phyloP scores from a whole-genome alignment of 371 early-diverging fungal genomes.

The Dichotomocladium elegans region DNA sequence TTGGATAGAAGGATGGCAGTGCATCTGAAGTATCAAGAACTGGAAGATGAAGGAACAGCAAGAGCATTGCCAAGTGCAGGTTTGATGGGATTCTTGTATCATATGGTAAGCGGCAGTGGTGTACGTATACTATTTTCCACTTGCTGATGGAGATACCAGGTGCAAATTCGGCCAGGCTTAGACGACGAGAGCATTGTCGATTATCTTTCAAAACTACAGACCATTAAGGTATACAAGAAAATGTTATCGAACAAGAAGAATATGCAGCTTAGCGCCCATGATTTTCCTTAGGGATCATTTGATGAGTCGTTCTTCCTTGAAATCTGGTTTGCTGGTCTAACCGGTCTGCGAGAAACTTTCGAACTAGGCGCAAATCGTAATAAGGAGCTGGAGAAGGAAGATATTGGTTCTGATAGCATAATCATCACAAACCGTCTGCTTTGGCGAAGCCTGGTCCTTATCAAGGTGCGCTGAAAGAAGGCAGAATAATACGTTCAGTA shows the following conservation, averaged over 20 bases:
- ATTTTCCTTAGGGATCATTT: slow-evolving; percentile 32
- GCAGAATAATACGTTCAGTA: no score
- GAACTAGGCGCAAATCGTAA: not conserved
- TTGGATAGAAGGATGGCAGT: slow-evolving; percentile 38
- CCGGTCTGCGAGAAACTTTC: slow-evolving; percentile 43
- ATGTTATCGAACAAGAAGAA: no score
- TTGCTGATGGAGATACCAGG: slow-evolving; percentile 11
- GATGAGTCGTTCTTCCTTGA: slow-evolving; percentile 49
- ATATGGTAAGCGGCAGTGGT: slow-evolving; percentile 26
- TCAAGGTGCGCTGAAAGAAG: slow-evolving; percentile 36
- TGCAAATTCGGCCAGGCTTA: slow-evolving; percentile 40
- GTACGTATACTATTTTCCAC: no score
- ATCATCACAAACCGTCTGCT: slow-evolving; percentile 31
- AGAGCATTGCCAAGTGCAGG: slow-evolving; percentile 53
- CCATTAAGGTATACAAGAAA: slow-evolving; percentile 30
- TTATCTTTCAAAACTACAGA: slow-evolving; percentile 36
- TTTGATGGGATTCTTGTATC: slow-evolving; percentile 42
- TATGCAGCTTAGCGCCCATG: not conserved
- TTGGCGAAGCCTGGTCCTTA: slow-evolving; percentile 39
- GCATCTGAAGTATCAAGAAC: slow-evolving; percentile 49
- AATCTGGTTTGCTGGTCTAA: slow-evolving; percentile 40
- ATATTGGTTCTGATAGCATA: slow-evolving; percentile 1
- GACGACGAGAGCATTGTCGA: slow-evolving; percentile 39
- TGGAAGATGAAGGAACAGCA: slow-evolving; percentile 53
- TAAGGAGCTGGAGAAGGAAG: not conserved